These are phyloP conservation scores for Hydrangea macrophylla DNA, from an alignment of 148 eudicot genomes.

Conservation along the genomic window DNA sequence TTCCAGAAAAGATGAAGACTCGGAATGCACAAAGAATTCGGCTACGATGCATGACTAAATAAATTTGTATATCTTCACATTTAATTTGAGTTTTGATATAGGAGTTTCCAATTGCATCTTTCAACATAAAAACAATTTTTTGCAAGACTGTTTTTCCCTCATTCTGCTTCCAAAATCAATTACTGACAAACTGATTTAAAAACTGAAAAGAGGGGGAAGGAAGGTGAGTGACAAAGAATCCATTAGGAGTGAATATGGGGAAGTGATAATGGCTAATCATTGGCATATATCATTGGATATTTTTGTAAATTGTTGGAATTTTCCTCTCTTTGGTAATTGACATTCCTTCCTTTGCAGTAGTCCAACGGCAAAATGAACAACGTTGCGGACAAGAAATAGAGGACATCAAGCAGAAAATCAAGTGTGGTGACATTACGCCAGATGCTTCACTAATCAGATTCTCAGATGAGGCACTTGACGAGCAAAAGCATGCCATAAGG, in stretches of 20 bases:
- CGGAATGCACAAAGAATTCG: too few species aligned
- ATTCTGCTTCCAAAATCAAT: too few species aligned
- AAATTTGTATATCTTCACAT: too few species aligned
- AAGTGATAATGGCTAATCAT: background rate
- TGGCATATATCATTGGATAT: background rate
- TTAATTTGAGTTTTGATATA: too few species aligned
- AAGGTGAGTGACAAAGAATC: background rate
- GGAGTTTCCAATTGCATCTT: too few species aligned
- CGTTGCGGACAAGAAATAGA: conserved; percentile 82
- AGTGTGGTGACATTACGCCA: conserved; percentile 54
- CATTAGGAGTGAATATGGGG: background rate
- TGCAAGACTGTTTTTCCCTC: too few species aligned
- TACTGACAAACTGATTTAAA: too few species aligned
- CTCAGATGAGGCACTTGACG: conserved; percentile 92
- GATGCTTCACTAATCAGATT: conserved; percentile 61
- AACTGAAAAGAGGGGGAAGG: too few species aligned
- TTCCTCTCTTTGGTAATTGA: background rate
- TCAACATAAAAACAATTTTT: too few species aligned
- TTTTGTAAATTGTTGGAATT: background rate
- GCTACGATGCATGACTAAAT: too few species aligned
- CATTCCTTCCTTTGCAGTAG: conserved; percentile 32
- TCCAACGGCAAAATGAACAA: conserved; percentile 77
- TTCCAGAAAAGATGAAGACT: too few species aligned
- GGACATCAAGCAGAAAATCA: conserved; percentile 52
- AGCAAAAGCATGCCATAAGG: conserved; percentile 90